Conservation (phyloP, 163 green algal genomes). For the Chloroidium sp. region DNA sequence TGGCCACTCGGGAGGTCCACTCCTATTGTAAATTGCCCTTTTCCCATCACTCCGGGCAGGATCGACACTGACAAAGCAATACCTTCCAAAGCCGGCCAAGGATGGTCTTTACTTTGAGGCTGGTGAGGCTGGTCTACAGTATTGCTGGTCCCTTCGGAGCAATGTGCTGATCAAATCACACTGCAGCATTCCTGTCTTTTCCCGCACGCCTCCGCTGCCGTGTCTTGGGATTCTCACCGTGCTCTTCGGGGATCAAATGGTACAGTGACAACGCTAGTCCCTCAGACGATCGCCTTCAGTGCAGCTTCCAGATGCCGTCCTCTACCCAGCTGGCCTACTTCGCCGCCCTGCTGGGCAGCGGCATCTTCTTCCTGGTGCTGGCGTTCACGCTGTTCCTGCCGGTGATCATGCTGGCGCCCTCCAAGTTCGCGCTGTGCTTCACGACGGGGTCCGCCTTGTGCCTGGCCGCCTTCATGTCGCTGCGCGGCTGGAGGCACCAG, state of each 20-base stretch:
- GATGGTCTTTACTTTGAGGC: no score
- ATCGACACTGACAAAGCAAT: no score
- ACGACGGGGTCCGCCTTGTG: constrained; percentile 71
- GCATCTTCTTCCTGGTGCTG: constrained; percentile 74
- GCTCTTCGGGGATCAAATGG: background rate
- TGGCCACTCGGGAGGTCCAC: no score
- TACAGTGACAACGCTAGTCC: background rate
- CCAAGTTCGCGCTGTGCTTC: constrained; percentile 94
- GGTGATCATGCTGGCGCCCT: constrained; percentile 78
- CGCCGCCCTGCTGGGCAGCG: constrained; percentile 57
- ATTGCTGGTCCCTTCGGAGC: background rate
- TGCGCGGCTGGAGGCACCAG: constrained; percentile 72
- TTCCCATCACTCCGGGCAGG: no score
- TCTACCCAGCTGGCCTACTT: constrained; percentile 60
- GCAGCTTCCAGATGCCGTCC: constrained; percentile 13
- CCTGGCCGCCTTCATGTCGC: constrained; percentile 65
- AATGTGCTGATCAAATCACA: background rate
- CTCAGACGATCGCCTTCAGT: background rate
- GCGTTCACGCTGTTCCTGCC: constrained; percentile 87
- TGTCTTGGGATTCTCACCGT: background rate
- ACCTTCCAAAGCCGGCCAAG: no score
- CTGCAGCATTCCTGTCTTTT: background rate
- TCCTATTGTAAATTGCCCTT: no score
- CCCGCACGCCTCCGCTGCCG: background rate
- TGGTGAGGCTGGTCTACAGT: no score